Evolutionary conservation across 768 basidiomycete species (phyloP).

Genomic region (Russula vinacea): DNA sequence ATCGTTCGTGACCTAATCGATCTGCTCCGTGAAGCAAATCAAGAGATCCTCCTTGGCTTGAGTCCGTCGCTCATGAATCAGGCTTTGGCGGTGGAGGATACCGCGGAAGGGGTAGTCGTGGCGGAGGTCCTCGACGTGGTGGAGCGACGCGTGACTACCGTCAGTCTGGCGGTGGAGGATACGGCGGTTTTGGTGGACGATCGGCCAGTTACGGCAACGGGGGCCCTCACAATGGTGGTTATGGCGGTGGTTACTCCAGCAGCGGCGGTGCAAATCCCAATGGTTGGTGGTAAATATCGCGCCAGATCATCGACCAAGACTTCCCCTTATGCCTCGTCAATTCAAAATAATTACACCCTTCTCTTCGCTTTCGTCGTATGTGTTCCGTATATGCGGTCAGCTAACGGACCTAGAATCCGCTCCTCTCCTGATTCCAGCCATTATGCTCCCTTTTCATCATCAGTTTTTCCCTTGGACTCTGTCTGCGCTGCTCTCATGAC

Average conservation of each 20-base stretch:
- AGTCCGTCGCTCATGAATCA: conserved; percentile 78
- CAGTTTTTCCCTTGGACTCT: conserved; percentile 37
- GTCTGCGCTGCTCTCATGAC: conserved; percentile 61
- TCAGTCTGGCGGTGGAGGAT: conserved; percentile 38
- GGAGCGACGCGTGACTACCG: conserved; percentile 50
- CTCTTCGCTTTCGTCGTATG: conserved; percentile 11
- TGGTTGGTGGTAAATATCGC: conserved; percentile 49
- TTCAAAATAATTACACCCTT: conserved; percentile 6
- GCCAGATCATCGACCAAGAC: conserved; percentile 12
- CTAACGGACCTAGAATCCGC: conserved; percentile 5
- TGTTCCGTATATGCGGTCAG: conserved; percentile 16
- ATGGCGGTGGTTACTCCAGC: conserved; percentile 33
- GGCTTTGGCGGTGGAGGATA: conserved; percentile 58
- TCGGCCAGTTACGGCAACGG: conserved; percentile 39
- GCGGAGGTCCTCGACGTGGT: conserved; percentile 57
- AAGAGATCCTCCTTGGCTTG: conserved; percentile 92
- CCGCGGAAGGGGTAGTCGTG: conserved; percentile 52
- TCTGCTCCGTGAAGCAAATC: conserved; percentile 92
- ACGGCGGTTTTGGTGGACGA: conserved; percentile 36
- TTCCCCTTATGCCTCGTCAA: not conserved
- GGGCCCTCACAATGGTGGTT: conserved; percentile 32
- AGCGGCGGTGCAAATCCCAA: conserved; percentile 34
- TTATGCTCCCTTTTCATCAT: conserved; percentile 18
- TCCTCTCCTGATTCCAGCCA: conserved; percentile 10
- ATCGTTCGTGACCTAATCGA: conserved; percentile 91